Base-by-base conservation (phyloP, 371 early-diverging fungal species). In the Mucor velutinosus region DNA sequence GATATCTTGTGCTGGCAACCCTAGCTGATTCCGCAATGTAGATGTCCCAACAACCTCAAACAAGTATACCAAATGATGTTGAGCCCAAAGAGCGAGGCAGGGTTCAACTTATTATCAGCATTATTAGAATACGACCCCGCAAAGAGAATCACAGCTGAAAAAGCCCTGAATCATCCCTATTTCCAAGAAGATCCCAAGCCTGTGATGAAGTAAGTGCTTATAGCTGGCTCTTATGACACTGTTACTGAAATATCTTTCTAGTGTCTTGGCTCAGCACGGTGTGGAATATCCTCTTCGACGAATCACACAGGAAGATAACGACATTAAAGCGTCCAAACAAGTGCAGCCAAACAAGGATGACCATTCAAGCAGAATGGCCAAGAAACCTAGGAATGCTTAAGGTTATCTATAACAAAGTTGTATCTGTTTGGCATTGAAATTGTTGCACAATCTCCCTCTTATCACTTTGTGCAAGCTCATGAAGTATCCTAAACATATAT, bases 71-170 rank as follows among this genome's bases (percentile, higher is more conserved):
- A 84, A 67, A 41, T 55, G 58, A 69, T 86, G 83, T 75, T 77
- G 27, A 71, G 83, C 45, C 30, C 74, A 56, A 86, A 85, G 58
- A 89, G 89, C 21, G 92, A 92, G 43, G 56, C 84, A 32, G 92
- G 86, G 8, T 92, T 88, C 67, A 85, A 91, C 58, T 76, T 99
- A 21, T 84, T 99, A 32, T 76, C 91, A 3, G 83, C 85, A 3
- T 83, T 97, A 86, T 83, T 99, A 14, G 94, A 94, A 60, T 99
- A 97, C 68, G 95, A 98, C 75, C 99, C 99, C 10, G 82, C 86
- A 60, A 89, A 89, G 53, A 76, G 99, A 23, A 93, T 97, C 37
- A 87, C 94, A 11, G 98, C 99, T 0, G 90, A 92, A 39, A 90
- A 94, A 55, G 95, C 97, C 4, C 76, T 99, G 30, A 83, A 84